Evolutionary conservation across 140 eudicot genomes (phyloP), one percentile per base, ranked within the genome.

Genomic region (Bidens hawaiensis): DNA sequence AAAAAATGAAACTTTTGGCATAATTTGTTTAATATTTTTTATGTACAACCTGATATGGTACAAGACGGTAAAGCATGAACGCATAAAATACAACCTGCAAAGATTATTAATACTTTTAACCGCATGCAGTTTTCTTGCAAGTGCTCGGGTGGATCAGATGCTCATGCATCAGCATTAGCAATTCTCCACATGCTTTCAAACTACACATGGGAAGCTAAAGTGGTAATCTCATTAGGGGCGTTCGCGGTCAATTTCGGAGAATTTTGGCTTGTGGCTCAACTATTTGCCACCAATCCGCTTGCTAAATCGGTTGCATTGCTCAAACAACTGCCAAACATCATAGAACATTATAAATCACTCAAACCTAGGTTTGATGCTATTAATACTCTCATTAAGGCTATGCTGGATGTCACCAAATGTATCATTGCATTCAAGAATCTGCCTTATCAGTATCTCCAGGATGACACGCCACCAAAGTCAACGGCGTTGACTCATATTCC

Each of bases 181-280:
- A 74, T 93, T 49, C 83, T 93, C 38, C 64, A 65, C 74, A 62
- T 71, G 82, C 83, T 88, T 26, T 77, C 98, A 1, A 70, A 67
- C 77, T 82, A 85, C 53, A 28, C 82, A 10, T 90, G 97, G 97
- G 96, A 87, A 52, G 91, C 94, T 3, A 90, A 90, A 60, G 75
- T 81, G 23, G 85, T 84, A 36, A 62, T 84, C 19, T 66, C 94
- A 1, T 49, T 90, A 38, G 96, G 88, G 14, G 86, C 97, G 14
- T 82, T 87, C 74, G 81, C 97, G 1, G 94, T 84, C 30, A 78
- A 70, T 47, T 78, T 79, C 9, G 97, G 88, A 30, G 88, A 90
- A 58, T 87, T 90, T 79, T 90, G 96, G 97, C 97, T 90, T 3
- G 62, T 84, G 26, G 87, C 94, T 27, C 81, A 67, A 64, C 74